Percentiles rank a stretch among this genome's conserved stretches.
Evolutionary conservation across 1,139 yeast species (phyloP).

Genomic region (Yamadazyma buinensis): DNA sequence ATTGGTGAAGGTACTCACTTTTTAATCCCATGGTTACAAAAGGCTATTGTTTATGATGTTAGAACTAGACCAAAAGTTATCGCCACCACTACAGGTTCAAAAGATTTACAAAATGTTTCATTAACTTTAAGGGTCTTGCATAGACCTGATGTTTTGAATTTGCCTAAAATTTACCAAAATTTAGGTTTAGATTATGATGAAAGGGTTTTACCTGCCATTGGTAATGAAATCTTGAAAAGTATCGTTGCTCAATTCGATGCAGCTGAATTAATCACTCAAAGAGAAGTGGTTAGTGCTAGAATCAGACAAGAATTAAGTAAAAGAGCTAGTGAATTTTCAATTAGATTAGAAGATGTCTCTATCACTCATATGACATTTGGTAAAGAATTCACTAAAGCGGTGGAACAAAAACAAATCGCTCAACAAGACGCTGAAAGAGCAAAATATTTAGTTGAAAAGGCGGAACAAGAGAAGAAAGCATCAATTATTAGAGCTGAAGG

Average conservation of each 20-base stretch:
- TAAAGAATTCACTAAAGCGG: constrained; percentile 95
- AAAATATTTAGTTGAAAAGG: constrained; percentile 87
- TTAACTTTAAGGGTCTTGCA: constrained; percentile 90
- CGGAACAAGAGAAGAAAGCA: constrained; percentile 97
- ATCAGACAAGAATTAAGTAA: constrained; percentile 82
- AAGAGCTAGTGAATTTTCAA: constrained; percentile 86
- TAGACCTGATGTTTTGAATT: constrained; percentile 81
- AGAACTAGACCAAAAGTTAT: constrained; percentile 89
- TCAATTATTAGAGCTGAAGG: constrained; percentile 97
- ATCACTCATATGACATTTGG: constrained; percentile 99
- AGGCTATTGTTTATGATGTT: constrained; percentile 85
- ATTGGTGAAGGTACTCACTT: constrained; percentile 98
- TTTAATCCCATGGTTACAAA: constrained; percentile 92
- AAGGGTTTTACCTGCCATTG: constrained; percentile 94
- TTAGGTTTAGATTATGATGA: constrained; percentile 96
- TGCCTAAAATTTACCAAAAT: constrained; percentile 85
- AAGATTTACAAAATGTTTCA: constrained; percentile 94
- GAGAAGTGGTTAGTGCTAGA: constrained; percentile 90
- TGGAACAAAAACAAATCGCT: constrained; percentile 98
- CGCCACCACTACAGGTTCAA: constrained; percentile 94
- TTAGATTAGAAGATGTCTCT: constrained; percentile 92
- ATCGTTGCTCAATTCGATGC: constrained; percentile 99
- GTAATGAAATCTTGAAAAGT: constrained; percentile 91
- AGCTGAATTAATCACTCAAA: constrained; percentile 93
- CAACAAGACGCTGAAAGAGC: constrained; percentile 99